phyloP scores from a whole-genome alignment of 495 filamentous ascomycete species.

The Parachaetomium inaequale region DNA sequence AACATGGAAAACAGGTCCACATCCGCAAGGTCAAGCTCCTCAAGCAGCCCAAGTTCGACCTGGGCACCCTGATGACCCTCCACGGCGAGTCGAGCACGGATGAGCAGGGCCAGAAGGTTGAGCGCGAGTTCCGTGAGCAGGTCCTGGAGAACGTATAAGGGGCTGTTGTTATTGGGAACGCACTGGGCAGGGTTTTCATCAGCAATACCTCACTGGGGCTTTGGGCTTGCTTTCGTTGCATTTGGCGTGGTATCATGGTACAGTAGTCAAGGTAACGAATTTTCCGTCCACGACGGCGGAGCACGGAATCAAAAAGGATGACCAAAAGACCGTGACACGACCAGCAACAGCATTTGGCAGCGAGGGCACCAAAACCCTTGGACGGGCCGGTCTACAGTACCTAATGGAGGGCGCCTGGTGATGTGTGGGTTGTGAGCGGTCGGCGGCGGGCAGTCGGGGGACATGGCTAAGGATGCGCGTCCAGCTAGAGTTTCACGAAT shows the following conservation, averaged over 20 bases:
- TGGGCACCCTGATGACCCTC: conserved; percentile 87
- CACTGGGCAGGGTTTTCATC: conserved; percentile 48
- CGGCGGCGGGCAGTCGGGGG: conserved; percentile 7
- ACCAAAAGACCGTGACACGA: conserved; percentile 32
- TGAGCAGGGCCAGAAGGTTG: conserved; percentile 96
- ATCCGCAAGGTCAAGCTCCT: conserved; percentile 99
- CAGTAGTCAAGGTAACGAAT: conserved; percentile 47
- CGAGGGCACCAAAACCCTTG: conserved; percentile 13
- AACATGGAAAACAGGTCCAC: conserved; percentile 67
- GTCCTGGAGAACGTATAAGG: conserved; percentile 89
- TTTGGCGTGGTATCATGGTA: conserved; percentile 53
- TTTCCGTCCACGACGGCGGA: conserved; percentile 31
- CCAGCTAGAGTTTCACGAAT: conserved; percentile 20
- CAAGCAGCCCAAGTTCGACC: conserved; percentile 97
- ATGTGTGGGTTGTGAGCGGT: conserved; percentile 10
- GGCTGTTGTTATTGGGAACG: conserved; percentile 41
- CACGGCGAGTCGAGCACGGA: conserved; percentile 97
- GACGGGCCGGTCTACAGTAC: conserved; percentile 13
- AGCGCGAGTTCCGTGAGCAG: conserved; percentile 97
- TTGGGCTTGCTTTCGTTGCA: conserved; percentile 52
- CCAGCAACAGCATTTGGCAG: conserved; percentile 19
- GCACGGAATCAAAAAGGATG: conserved; percentile 40
- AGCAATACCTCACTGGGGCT: conserved; percentile 50
- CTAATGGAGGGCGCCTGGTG: conserved; percentile 10
- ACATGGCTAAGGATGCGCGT: conserved; percentile 11